phyloP scores from a whole-genome alignment of 2,329 filamentous ascomycete genomes.

The Botrytis paeoniae region DNA sequence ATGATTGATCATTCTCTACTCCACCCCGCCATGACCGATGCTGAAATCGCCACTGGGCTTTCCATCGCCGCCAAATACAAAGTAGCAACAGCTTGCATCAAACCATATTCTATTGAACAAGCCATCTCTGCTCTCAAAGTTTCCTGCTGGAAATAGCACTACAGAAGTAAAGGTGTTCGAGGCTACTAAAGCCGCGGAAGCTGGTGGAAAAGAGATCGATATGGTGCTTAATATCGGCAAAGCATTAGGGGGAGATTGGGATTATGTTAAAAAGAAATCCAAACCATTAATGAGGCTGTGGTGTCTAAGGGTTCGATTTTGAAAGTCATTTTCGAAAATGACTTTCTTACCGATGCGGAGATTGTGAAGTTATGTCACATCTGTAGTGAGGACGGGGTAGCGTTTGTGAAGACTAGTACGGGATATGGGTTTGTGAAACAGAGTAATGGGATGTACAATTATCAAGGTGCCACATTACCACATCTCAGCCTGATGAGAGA shows the following conservation, averaged over 20 bases:
- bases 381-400: slow-evolving; percentile 50
- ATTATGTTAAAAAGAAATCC: slow-evolving; percentile 54
- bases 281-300: slow-evolving; percentile 49
- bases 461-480: slow-evolving; percentile 50
- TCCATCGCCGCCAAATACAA: slow-evolving; percentile 46
- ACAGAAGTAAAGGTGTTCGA: slow-evolving; percentile 54
- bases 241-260: slow-evolving; percentile 54
- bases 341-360: slow-evolving; percentile 49
- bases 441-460: slow-evolving; percentile 49
- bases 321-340: slow-evolving; percentile 63
- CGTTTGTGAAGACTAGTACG: slow-evolving; percentile 59
- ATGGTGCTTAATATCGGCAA: slow-evolving; percentile 62
- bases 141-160: slow-evolving; percentile 58
- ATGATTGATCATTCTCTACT: slow-evolving; percentile 61
- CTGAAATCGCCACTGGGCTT: slow-evolving; percentile 50
- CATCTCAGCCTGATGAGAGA: slow-evolving; percentile 54
- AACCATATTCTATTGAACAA: slow-evolving; percentile 53
- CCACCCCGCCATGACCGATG: slow-evolving; percentile 59
- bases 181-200: slow-evolving; percentile 46
- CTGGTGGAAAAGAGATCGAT: slow-evolving; percentile 55
- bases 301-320: slow-evolving; percentile 44
- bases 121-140: slow-evolving; percentile 49
- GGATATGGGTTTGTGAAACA: slow-evolving; percentile 61
- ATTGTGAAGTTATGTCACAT: slow-evolving; percentile 54
- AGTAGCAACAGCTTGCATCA: slow-evolving; percentile 57